Evolutionary conservation across 305 asterid genomes (phyloP), one percentile per base, ranked within the genome.

Genomic region (Fraxinus baroniana): DNA sequence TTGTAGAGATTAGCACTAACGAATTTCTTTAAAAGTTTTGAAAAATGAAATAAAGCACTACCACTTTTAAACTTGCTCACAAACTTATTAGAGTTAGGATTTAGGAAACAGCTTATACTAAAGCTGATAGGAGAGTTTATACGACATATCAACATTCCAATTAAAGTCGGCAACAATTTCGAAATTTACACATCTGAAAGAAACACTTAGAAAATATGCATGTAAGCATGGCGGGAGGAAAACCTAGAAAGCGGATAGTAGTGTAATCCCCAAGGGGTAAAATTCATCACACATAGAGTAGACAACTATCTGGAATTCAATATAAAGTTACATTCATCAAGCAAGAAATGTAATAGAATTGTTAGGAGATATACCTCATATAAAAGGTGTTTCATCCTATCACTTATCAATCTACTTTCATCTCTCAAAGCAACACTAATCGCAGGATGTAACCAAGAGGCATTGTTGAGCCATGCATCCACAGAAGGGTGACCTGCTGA

Each of bases 381-480:
- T 2, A 95, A 80, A 71, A 95, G 97, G 88, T 91, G 94, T 84
- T 91, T 95, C 98, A 95, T 95, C 80, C 93, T 84, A 74, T 95
- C 98, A 20, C 98, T 95, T 82, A 93, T 95, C 83, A 95, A 86
- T 85, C 88, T 92, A 89, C 95, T 90, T 85, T 95, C 98, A 84
- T 95, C 98, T 85, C 93, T 90, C 89, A 92, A 88, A 83, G 98
- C 98, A 84, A 88, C 86, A 79, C 96, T 89, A 85, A 95, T 90
- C 76, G 98, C 98, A 44, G 98, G 98, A 84, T 95, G 97, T 88
- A 95, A 80, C 96, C 98, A 95, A 73, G 85, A 92, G 79, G 98
- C 93, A 81, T 88, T 52, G 79, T 44, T 86, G 39, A 95, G 94
- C 98, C 98, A 95, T 28, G 96, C 89, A 82, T 93, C 97, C 5